Conservation (phyloP, 176 grass and related monocot genomes). For the Avena sativa region DNA sequence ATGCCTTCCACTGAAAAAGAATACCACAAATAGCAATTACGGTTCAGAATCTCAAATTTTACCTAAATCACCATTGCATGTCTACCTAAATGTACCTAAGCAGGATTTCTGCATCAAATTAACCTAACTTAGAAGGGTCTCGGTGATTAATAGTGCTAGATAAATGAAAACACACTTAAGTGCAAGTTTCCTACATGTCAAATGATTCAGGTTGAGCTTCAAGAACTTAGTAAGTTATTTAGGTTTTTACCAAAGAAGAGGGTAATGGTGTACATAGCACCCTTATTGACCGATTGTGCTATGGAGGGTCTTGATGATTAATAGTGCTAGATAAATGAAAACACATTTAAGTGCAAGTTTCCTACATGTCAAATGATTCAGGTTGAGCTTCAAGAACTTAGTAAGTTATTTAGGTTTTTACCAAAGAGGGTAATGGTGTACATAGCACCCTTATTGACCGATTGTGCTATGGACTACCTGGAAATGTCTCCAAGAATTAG, state of each 20-base stretch:
- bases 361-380: not conserved
- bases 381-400: slow-evolving; percentile 22
- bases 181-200: not conserved
- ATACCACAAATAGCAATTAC: slow-evolving; percentile 38
- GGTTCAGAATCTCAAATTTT: slow-evolving; percentile 15
- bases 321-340: not conserved
- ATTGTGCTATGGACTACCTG: not conserved
- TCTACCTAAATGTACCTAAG: slow-evolving; percentile 8
- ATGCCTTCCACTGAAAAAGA: slow-evolving; percentile 87
- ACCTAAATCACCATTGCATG: slow-evolving; percentile 16
- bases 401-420: not conserved
- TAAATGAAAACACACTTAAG: not conserved
- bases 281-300: not conserved
- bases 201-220: slow-evolving; percentile 18
- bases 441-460: slow-evolving; percentile 19
- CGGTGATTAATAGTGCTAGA: not conserved
- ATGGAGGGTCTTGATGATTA: not conserved
- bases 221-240: not conserved
- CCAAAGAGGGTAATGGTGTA: not conserved
- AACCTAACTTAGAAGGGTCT: slow-evolving; percentile 31
- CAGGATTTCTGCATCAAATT: slow-evolving; percentile 2
- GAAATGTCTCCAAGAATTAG: not conserved
- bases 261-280: not conserved
- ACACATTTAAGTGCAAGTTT: not conserved
- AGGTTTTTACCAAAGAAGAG: not conserved